phyloP scores from a whole-genome alignment of 2,329 filamentous ascomycete species.

The Akanthomyces lecanii region DNA sequence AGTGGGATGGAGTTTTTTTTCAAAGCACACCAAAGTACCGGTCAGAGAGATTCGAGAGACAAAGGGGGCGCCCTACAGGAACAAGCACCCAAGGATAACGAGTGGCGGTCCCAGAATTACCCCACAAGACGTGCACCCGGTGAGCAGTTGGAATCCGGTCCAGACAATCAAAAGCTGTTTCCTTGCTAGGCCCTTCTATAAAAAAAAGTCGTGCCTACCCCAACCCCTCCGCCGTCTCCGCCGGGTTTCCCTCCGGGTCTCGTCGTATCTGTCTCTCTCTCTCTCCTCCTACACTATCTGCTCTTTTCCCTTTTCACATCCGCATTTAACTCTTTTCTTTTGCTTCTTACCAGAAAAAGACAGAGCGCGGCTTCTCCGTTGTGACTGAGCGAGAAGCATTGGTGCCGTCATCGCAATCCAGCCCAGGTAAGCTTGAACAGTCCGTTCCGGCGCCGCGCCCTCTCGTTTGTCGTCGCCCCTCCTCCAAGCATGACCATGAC shows the following conservation, averaged over 20 bases:
- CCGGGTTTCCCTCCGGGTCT: neutral
- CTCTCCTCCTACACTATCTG: neutral
- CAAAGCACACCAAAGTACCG: no score
- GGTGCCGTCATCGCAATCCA: neutral
- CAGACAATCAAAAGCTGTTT: neutral
- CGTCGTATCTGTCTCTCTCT: neutral
- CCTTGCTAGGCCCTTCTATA: neutral
- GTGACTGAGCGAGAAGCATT: neutral
- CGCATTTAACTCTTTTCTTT: no score
- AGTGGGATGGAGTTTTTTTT: neutral
- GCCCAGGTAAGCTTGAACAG: neutral
- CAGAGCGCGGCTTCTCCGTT: neutral
- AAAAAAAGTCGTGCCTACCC: neutral
- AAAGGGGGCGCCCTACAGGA: neutral
- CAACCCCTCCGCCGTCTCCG: neutral
- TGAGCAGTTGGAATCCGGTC: slow-evolving; percentile 16
- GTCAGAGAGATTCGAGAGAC: no score
- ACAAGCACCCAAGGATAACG: neutral
- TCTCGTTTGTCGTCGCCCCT: neutral
- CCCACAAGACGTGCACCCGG: neutral
- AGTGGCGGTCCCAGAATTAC: neutral
- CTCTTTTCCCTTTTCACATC: neutral
- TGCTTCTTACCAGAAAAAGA: neutral
- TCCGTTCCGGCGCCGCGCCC: neutral
- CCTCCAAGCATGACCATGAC: no score